Conservation (phyloP, 164 flowering plant species). For the Stephania cephalantha region DNA sequence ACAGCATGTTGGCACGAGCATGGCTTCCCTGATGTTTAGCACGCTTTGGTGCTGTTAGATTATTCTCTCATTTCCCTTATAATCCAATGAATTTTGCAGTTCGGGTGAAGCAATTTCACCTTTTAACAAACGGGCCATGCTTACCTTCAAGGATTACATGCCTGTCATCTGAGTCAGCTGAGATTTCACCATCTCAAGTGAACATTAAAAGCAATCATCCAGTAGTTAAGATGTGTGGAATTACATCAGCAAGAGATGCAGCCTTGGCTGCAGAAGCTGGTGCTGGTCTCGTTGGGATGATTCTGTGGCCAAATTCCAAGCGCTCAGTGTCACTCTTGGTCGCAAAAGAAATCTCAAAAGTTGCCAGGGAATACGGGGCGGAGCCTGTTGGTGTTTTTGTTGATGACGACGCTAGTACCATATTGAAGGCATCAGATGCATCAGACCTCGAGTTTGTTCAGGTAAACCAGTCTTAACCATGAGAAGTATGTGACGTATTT, state of each 20-base stretch:
- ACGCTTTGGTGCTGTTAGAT: neutral
- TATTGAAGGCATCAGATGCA: constrained; percentile 51
- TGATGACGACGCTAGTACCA: constrained; percentile 74
- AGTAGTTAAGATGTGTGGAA: constrained; percentile 85
- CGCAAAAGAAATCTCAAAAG: constrained; percentile 81
- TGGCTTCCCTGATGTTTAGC: no score
- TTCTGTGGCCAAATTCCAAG: constrained; percentile 90
- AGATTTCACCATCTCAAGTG: constrained; percentile 13
- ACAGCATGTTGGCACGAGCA: no score
- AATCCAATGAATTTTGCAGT: constrained; percentile 13
- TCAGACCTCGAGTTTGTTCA: constrained; percentile 76
- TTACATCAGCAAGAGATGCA: constrained; percentile 40
- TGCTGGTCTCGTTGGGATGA: constrained; percentile 75
- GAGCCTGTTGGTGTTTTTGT: constrained; percentile 95
- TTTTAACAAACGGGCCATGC: neutral
- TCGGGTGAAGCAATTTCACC: constrained; percentile 9
- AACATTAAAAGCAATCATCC: constrained; percentile 13
- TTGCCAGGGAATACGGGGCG: constrained; percentile 68
- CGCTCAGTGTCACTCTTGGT: constrained; percentile 69
- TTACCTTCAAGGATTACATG: constrained; percentile 1
- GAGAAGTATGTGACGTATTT: neutral
- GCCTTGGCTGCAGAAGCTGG: constrained; percentile 33
- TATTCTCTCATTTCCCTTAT: neutral
- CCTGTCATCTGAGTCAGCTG: constrained; percentile 7
- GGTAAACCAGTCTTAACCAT: constrained; percentile 28